Conservation (phyloP, 2,329 filamentous ascomycete genomes). For the Calonectria multiphialidica region DNA sequence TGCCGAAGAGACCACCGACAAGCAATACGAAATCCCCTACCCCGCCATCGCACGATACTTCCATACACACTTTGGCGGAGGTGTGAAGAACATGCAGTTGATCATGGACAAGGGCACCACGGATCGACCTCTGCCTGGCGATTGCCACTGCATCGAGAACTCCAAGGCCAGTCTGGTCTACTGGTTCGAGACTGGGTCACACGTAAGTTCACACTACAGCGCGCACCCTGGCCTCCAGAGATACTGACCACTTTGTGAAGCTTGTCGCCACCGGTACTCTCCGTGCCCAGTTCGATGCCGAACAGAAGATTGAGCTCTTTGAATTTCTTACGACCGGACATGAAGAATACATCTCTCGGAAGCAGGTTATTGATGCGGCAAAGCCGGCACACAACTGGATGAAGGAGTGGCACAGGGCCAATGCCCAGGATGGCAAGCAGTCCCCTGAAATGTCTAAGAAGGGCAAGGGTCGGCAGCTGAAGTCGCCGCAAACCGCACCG, state of each 20-base stretch:
- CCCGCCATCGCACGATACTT: slow-evolving; percentile 90
- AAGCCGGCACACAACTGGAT: slow-evolving; percentile 73
- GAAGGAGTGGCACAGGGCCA: slow-evolving; percentile 74
- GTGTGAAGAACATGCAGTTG: slow-evolving; percentile 87
- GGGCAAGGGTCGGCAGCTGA: slow-evolving; percentile 68
- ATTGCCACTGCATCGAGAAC: slow-evolving; percentile 81
- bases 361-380: slow-evolving; percentile 70
- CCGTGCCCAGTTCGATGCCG: slow-evolving; percentile 81
- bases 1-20: slow-evolving; percentile 71
- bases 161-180: slow-evolving; percentile 85
- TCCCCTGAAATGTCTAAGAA: slow-evolving; percentile 79
- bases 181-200: slow-evolving; percentile 87
- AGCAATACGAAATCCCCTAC: slow-evolving; percentile 88
- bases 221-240: not conserved
- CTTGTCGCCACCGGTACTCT: slow-evolving; percentile 83
- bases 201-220: slow-evolving; percentile 66
- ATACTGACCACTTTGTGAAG: slow-evolving; percentile 57
- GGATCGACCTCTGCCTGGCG: slow-evolving; percentile 69
- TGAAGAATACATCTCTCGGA: slow-evolving; percentile 86
- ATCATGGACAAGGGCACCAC: slow-evolving; percentile 77
- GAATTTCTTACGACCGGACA: slow-evolving; percentile 83
- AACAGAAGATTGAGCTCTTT: slow-evolving; percentile 85
- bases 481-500: slow-evolving; percentile 69
- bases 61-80: slow-evolving; percentile 88
- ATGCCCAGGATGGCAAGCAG: slow-evolving; percentile 67